Evolutionary conservation across 345 rosid genomes (phyloP).

Genomic region (Gossypium longicalyx): DNA sequence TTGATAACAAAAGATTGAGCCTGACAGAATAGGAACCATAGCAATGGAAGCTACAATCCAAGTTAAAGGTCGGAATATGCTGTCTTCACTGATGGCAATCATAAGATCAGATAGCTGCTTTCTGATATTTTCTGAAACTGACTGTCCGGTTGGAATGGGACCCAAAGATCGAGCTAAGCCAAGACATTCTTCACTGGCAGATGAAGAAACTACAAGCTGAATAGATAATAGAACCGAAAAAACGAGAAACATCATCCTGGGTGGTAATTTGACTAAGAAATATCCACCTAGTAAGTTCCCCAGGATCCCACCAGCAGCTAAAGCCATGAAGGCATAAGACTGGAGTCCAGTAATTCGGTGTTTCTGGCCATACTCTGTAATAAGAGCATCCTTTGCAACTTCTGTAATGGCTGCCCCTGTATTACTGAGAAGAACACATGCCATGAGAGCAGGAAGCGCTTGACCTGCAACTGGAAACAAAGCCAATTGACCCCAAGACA

Average conservation of each 20-base stretch:
- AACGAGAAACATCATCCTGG: slow-evolving; percentile 49
- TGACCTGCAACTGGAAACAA: slow-evolving; percentile 48
- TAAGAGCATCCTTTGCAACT: slow-evolving; percentile 86
- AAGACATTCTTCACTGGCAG: slow-evolving; percentile 52
- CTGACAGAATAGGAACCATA: slow-evolving; percentile 67
- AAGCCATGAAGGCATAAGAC: slow-evolving; percentile 84
- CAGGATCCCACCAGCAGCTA: slow-evolving; percentile 72
- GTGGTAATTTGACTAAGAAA: slow-evolving; percentile 41
- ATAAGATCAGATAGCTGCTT: slow-evolving; percentile 49
- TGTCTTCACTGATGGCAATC: slow-evolving; percentile 50
- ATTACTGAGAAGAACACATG: slow-evolving; percentile 65
- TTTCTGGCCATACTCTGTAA: slow-evolving; percentile 75
- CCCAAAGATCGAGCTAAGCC: slow-evolving; percentile 38
- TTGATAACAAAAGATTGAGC: slow-evolving; percentile 81
- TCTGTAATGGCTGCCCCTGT: slow-evolving; percentile 82
- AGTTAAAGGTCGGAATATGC: slow-evolving; percentile 47
- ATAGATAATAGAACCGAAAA: slow-evolving; percentile 47
- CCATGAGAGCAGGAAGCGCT: slow-evolving; percentile 62
- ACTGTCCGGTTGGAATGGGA: slow-evolving; percentile 17
- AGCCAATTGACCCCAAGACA: slow-evolving; percentile 83
- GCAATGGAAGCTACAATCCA: slow-evolving; percentile 75
- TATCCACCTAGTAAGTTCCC: slow-evolving; percentile 82
- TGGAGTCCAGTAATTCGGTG: slow-evolving; percentile 53
- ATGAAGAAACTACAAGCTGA: slow-evolving; percentile 50
- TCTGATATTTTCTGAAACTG: slow-evolving; percentile 41